These are phyloP conservation scores for Ensete glaucum DNA, from an alignment of 176 grass and related monocot species.

Conservation along the genomic window DNA sequence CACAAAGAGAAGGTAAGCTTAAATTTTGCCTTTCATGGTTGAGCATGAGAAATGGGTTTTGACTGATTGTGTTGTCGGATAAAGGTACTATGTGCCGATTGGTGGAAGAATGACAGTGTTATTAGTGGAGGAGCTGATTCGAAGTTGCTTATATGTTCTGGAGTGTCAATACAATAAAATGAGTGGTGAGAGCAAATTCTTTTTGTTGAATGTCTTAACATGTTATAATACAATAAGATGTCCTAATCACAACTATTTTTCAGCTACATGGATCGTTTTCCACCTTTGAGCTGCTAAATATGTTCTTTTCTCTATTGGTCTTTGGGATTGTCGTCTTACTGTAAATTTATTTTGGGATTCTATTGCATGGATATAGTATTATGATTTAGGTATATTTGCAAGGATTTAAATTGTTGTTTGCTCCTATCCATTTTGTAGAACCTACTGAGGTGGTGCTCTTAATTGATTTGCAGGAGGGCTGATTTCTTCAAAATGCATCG, in stretches of 20 bases:
- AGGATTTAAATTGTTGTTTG: not conserved
- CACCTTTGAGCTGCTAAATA: not conserved
- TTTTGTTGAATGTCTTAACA: not conserved
- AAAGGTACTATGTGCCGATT: slow-evolving; percentile 75
- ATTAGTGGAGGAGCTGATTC: slow-evolving; percentile 96
- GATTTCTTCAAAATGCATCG: not conserved
- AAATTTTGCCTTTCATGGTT: not conserved
- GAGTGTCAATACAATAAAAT: slow-evolving; percentile 43
- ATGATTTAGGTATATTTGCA: not conserved
- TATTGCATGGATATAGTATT: not conserved
- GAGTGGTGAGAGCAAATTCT: slow-evolving; percentile 10
- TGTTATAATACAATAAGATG: not conserved
- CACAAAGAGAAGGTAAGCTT: slow-evolving; percentile 67
- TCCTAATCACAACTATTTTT: not conserved
- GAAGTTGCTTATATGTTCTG: slow-evolving; percentile 65
- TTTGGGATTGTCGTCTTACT: no score
- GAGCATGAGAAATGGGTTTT: not conserved
- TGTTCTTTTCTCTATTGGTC: not conserved
- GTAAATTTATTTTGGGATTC: no score
- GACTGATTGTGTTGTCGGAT: slow-evolving; percentile 8
- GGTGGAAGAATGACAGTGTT: slow-evolving; percentile 76
- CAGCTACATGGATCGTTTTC: not conserved
- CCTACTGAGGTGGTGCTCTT: not conserved
- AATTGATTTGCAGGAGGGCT: not conserved
- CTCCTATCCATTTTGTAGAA: not conserved